These are phyloP conservation scores for Cyberlindnera maclurae DNA, from an alignment of 805 yeast genomes.

Conservation along the genomic window DNA sequence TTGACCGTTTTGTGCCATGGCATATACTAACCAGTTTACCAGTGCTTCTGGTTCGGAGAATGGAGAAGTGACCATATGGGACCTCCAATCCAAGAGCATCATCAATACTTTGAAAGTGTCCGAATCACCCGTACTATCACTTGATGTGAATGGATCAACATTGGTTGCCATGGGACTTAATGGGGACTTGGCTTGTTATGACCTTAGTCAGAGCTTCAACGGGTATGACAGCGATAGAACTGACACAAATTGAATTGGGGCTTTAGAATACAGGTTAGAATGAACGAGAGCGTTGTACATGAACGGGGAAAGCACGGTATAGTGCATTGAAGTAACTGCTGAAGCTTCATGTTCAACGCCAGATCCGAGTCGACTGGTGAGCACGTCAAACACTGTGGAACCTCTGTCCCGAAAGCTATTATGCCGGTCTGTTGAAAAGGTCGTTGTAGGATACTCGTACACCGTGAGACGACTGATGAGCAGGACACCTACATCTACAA, in stretches of 20 bases:
- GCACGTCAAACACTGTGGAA: too few species aligned
- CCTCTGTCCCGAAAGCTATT: too few species aligned
- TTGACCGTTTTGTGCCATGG: not conserved
- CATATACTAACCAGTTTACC: slow-evolving; percentile 1
- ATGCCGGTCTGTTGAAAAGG: too few species aligned
- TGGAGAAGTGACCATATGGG: slow-evolving; percentile 55
- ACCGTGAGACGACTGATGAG: too few species aligned
- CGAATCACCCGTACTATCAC: slow-evolving; percentile 10
- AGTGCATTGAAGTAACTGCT: too few species aligned
- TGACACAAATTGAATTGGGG: slow-evolving; percentile 7
- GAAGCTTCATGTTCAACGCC: too few species aligned
- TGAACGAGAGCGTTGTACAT: too few species aligned
- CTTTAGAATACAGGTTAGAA: too few species aligned
- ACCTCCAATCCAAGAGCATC: slow-evolving; percentile 52
- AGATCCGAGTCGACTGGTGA: too few species aligned
- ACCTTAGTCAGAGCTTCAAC: not conserved
- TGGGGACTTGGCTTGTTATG: slow-evolving; percentile 4
- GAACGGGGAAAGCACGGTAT: too few species aligned
- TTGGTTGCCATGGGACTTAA: slow-evolving; percentile 10
- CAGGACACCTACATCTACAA: too few species aligned
- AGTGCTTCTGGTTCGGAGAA: slow-evolving; percentile 53
- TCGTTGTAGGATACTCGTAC: too few species aligned
- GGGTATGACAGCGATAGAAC: slow-evolving; percentile 10
- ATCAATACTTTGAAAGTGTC: slow-evolving; percentile 16
- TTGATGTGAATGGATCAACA: slow-evolving; percentile 9